These are phyloP conservation scores for Neurospora tetrasperma DNA, from an alignment of 495 filamentous ascomycete species.

Conservation along the genomic window DNA sequence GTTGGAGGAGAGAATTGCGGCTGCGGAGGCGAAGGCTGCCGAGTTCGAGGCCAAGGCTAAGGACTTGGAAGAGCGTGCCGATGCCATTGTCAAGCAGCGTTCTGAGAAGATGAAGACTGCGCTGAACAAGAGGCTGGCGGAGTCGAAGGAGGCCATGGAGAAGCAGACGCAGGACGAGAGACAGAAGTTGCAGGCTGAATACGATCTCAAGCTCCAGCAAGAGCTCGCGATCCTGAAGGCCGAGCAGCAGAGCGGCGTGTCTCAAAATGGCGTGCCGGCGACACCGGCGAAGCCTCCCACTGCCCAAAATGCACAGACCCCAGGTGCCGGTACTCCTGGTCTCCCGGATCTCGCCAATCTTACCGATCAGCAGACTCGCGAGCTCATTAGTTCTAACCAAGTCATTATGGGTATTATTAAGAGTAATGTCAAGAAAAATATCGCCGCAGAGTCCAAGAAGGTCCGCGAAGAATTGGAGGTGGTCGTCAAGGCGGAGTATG, in stretches of 20 bases:
- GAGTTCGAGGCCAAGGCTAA: slow-evolving; percentile 47
- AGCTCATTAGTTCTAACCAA: slow-evolving; percentile 53
- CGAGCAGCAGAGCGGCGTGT: slow-evolving; percentile 32
- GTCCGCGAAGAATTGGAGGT: slow-evolving; percentile 41
- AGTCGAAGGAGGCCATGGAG: slow-evolving; percentile 41
- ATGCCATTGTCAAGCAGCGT: slow-evolving; percentile 50
- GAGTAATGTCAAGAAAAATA: slow-evolving; percentile 52
- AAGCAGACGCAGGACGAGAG: slow-evolving; percentile 41
- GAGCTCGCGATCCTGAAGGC: slow-evolving; percentile 46
- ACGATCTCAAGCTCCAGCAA: slow-evolving; percentile 56
- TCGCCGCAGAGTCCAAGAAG: slow-evolving; percentile 49
- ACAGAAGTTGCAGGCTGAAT: slow-evolving; percentile 47
- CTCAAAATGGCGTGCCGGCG: slow-evolving; percentile 26
- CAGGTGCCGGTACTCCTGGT: slow-evolving; percentile 24
- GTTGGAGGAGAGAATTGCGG: slow-evolving; percentile 38
- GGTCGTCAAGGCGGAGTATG: slow-evolving; percentile 30
- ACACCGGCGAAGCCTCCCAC: slow-evolving; percentile 23
- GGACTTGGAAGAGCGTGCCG: slow-evolving; percentile 43
- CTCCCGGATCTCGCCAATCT: slow-evolving; percentile 30
- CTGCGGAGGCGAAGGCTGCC: slow-evolving; percentile 36
- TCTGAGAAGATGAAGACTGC: slow-evolving; percentile 62
- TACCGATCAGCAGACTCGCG: slow-evolving; percentile 53
- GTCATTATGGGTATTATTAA: slow-evolving; percentile 55
- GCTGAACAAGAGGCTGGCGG: slow-evolving; percentile 58
- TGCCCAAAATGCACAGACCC: slow-evolving; percentile 20